A percentile compares a stretch with the other conserved stretches of the same genome.
Conservation (phyloP, 495 filamentous ascomycete species). For the Aspergillus sclerotioniger region DNA sequence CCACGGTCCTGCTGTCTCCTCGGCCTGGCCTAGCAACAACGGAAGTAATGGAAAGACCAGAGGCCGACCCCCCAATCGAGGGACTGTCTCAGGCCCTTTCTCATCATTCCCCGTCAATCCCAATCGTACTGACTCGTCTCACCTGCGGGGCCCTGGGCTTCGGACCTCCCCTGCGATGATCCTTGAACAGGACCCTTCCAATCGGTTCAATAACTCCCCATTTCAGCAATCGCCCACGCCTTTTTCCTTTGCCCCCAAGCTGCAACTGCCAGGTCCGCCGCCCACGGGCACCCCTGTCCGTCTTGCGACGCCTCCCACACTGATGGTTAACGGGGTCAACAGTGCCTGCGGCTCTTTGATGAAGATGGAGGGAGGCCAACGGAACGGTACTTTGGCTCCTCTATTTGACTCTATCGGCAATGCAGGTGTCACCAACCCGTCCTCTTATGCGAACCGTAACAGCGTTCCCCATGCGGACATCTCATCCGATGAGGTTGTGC, state of each 20-base stretch:
- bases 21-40: conserved; percentile 80
- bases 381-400: conserved; percentile 25
- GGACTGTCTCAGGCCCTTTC: conserved; percentile 72
- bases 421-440: conserved; percentile 10
- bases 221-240: conserved; percentile 35
- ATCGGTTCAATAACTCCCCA: conserved; percentile 19
- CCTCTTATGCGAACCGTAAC: conserved; percentile 12
- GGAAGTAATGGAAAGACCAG: conserved; percentile 71
- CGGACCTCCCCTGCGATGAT: conserved; percentile 29
- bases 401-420: conserved; percentile 21
- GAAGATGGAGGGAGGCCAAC: conserved; percentile 20
- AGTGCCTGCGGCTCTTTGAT: conserved; percentile 27
- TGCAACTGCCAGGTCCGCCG: conserved; percentile 80
- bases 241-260: conserved; percentile 31
- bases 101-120: conserved; percentile 82
- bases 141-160: conserved; percentile 24
- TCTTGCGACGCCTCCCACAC: conserved; percentile 71
- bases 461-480: conserved; percentile 18
- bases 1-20: conserved; percentile 93
- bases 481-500: conserved; percentile 36
- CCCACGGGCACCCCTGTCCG: conserved; percentile 70
- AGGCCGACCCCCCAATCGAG: conserved; percentile 81
- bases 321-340: conserved; percentile 66
- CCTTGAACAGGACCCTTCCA: conserved; percentile 26
- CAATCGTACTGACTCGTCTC: conserved; percentile 36